Percentiles rank a stretch among this genome's conserved stretches.
Conservation (phyloP, 192 early-diverging fungal species). For the Coemansia sp. region DNA sequence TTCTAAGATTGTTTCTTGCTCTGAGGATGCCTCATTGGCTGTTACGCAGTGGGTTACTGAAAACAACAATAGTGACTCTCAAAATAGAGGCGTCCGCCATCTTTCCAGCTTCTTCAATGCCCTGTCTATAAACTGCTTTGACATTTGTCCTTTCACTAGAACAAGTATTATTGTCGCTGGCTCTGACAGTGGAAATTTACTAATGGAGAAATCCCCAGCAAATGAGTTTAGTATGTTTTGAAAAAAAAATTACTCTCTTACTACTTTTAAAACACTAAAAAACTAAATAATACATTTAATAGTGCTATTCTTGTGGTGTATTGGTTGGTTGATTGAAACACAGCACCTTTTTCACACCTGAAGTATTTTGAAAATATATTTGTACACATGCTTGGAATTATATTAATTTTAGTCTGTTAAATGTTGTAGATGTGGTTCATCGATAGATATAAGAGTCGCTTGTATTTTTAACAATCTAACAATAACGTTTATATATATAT, state of each 20-base stretch:
- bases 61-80: not conserved
- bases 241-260: not conserved
- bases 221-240: slow-evolving; percentile 14
- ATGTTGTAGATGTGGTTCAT: no score
- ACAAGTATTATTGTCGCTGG: slow-evolving; percentile 46
- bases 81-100: slow-evolving; percentile 9
- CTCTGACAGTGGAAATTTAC: slow-evolving; percentile 51
- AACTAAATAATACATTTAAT: no score
- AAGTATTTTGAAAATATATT: no score
- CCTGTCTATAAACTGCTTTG: slow-evolving; percentile 47
- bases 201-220: slow-evolving; percentile 34
- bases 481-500: no score
- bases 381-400: no score
- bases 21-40: slow-evolving; percentile 48
- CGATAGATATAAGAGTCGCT: no score
- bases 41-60: slow-evolving; percentile 38
- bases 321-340: no score
- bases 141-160: slow-evolving; percentile 42
- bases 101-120: slow-evolving; percentile 48
- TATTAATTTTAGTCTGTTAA: no score
- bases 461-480: no score
- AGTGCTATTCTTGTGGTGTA: no score
- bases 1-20: slow-evolving; percentile 46
- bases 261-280: not conserved
- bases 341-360: no score